These are phyloP conservation scores for Aureobasidium sp. DNA, from an alignment of 2,329 filamentous ascomycete species.

Conservation along the genomic window DNA sequence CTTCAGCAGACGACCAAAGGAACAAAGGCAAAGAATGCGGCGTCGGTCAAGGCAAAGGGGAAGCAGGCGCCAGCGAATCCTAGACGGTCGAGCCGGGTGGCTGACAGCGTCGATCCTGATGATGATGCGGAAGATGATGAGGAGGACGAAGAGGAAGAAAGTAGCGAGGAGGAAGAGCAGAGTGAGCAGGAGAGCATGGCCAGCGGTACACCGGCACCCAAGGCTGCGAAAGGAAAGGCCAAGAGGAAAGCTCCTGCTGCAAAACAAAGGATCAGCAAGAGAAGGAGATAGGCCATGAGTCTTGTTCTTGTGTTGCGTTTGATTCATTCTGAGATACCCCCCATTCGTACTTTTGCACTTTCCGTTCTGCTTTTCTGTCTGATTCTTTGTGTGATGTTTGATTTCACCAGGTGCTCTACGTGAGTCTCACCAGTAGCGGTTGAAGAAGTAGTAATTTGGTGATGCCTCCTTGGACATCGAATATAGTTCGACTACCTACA, in stretches of 20 bases:
- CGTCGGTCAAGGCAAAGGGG: background rate
- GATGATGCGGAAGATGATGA: constrained; percentile 10
- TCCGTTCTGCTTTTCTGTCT: no score
- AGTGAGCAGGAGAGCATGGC: constrained; percentile 11
- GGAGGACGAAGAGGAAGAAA: constrained; percentile 13
- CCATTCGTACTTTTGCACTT: no score
- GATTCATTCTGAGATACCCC: no score
- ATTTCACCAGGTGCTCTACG: no score
- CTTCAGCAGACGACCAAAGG: background rate
- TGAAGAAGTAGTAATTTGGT: no score
- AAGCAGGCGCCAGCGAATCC: background rate
- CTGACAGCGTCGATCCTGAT: constrained; percentile 16
- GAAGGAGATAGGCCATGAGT: constrained; percentile 11
- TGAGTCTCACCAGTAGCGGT: no score
- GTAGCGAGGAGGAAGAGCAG: background rate
- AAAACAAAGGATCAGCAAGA: constrained; percentile 6
- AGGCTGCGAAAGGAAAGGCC: background rate
- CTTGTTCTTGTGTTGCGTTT: no score
- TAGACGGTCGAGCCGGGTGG: constrained; percentile 15
- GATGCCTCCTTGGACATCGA: no score
- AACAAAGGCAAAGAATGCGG: background rate
- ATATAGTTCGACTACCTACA: no score
- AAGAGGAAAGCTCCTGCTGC: constrained; percentile 3
- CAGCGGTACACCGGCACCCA: constrained; percentile 14
- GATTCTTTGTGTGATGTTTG: no score